Conservation (phyloP, 257 asterid species). For the Verbena officinalis region DNA sequence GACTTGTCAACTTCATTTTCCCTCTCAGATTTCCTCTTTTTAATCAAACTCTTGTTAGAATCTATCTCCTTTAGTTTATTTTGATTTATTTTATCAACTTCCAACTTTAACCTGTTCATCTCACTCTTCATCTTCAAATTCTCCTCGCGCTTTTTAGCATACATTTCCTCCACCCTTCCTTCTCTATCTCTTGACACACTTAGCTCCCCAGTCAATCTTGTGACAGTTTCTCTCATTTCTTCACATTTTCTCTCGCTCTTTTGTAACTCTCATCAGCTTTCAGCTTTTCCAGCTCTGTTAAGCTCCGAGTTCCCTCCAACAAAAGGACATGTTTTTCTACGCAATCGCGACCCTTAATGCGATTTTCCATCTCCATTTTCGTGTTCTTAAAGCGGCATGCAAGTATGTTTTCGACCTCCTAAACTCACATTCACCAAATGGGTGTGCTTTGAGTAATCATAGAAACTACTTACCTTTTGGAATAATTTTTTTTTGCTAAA, state of each 20-base stretch:
- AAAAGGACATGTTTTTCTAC: slow-evolving; percentile 19
- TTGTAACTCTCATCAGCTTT: slow-evolving; percentile 22
- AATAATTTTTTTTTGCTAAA: background rate
- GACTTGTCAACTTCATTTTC: too few relatives aligned
- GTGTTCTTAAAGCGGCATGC: slow-evolving; percentile 32
- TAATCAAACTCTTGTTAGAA: too few relatives aligned
- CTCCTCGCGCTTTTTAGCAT: slow-evolving; percentile 3
- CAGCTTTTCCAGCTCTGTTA: slow-evolving; percentile 11
- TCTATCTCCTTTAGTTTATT: too few relatives aligned
- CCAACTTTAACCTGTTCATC: slow-evolving; percentile 5
- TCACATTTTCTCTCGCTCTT: slow-evolving; percentile 14
- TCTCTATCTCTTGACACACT: slow-evolving; percentile 6
- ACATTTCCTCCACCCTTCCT: slow-evolving; percentile 1
- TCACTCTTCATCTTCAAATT: background rate
- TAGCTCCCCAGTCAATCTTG: slow-evolving; percentile 11
- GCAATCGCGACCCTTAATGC: slow-evolving; percentile 14
- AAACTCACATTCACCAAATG: slow-evolving; percentile 33
- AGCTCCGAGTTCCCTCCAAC: slow-evolving; percentile 19
- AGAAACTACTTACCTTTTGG: background rate
- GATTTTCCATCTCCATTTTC: slow-evolving; percentile 32
- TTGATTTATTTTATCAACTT: background rate
- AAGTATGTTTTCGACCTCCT: slow-evolving; percentile 32
- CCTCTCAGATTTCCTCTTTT: too few relatives aligned
- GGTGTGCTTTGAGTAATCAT: slow-evolving; percentile 6
- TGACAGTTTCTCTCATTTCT: slow-evolving; percentile 18